These are phyloP conservation scores for Melampsora americana DNA, from an alignment of 1,284 basidiomycete genomes.

Conservation along the genomic window DNA sequence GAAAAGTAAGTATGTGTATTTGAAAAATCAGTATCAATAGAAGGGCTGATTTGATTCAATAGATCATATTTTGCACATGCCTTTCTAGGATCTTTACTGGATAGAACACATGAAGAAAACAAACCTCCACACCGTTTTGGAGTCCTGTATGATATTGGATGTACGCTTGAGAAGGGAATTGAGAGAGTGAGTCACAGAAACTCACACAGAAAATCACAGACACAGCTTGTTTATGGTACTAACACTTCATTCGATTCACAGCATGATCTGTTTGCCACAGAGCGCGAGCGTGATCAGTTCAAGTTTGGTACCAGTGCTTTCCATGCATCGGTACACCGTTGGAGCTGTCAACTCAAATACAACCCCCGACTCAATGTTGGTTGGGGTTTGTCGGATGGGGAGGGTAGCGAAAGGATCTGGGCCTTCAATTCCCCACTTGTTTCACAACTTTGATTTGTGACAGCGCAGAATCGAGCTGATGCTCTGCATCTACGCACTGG, in stretches of 20 bases:
- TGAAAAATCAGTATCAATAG: no score
- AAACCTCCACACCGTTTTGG: neutral
- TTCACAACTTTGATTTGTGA: no score
- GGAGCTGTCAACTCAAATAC: slow-evolving; percentile 8
- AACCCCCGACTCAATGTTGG: slow-evolving; percentile 4
- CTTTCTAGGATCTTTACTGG: neutral
- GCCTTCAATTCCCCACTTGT: neutral
- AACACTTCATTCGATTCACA: neutral
- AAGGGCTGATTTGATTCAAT: neutral
- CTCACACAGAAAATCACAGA: neutral
- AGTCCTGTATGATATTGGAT: no score
- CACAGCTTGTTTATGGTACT: no score
- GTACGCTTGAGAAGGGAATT: neutral
- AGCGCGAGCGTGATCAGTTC: neutral
- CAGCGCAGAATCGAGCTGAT: no score
- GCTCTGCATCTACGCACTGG: no score
- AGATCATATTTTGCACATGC: slow-evolving; percentile 2
- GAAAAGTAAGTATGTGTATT: no score
- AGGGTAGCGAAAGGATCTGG: no score
- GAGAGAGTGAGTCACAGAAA: neutral
- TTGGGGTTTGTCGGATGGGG: neutral
- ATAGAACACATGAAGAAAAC: neutral
- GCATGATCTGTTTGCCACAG: neutral
- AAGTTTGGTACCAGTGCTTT: slow-evolving; percentile 15
- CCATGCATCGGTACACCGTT: slow-evolving; percentile 12